Base-by-base conservation (phyloP, 192 early-diverging fungal species). In the Mortierella alpina region DNA sequence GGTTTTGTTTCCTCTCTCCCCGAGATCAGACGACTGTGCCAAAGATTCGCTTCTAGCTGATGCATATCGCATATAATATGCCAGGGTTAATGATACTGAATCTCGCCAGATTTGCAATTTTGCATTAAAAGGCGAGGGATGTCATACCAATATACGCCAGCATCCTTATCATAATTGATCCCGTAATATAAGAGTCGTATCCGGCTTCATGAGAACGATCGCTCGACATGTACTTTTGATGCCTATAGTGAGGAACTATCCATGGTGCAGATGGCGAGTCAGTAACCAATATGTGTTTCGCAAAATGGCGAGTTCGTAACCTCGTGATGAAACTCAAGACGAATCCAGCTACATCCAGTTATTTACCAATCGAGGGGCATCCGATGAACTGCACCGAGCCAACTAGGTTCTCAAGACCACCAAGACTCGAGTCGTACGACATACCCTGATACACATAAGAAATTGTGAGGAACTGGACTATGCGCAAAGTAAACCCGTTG, bases 111-210 rank as follows among this genome's bases (percentile, higher is more conserved):
- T 8, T 47, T 12, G n/a, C 45, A 7, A 22, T 10, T 39, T 12
- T 0, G 2, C 41, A 45, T 18, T 47, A 17, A 62, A 62, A 47
- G 18, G 18, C 44, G 13, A 10, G 9, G 5, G 8, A 1, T 11
- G 7, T 48, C 63, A 11, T 73, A 73, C 72, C 48, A 46, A 89
- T 84, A 48, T 77, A 85, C 15, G 79, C 58, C 14, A 85, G 54
- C 83, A 96, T 87, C 4, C 89, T 83, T 39, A 95, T 79, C 72
- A 95, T 94, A 5, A 91, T 85, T 14, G 89, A 82, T 15, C 97
- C 97, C 1, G 97, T 98, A 56, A 92, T 88, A 65, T 93, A 96
- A 0, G 95, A 93, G 75, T 98, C 97, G 73, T 91, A 98, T 1
- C 93, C 97, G 6, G 97, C 97, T 73, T 98, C 97, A 70, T 98